A percentile compares a stretch with the other conserved stretches of the same genome.
Conservation (phyloP, 352 stramenopile genomes). For the Phytophthora ramorum region DNA sequence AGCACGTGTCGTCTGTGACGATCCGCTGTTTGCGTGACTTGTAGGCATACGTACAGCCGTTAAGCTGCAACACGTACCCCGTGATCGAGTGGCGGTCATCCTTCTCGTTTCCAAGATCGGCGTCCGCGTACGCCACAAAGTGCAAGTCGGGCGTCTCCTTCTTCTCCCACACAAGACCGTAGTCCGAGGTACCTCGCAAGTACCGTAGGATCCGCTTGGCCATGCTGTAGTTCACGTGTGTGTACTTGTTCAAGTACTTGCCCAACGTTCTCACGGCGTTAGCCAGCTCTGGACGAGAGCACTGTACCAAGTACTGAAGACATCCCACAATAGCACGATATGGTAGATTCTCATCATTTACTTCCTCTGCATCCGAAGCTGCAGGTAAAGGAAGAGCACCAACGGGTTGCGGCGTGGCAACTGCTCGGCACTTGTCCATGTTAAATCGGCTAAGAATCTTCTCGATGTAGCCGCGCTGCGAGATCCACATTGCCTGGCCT, state of each 20-base stretch:
- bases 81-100: constrained; percentile 4
- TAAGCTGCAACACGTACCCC: constrained; percentile 9
- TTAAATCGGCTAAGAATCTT: background rate
- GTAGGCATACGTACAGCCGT: constrained; percentile 2
- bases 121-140: constrained; percentile 2
- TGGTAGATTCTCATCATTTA: background rate
- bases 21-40: constrained; percentile 4
- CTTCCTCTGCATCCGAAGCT: background rate
- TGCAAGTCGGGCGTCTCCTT: background rate
- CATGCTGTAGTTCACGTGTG: background rate
- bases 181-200: background rate
- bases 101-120: constrained; percentile 2
- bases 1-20: constrained; percentile 7
- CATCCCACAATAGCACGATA: background rate
- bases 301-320: constrained; percentile 7
- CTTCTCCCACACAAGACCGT: constrained; percentile 5
- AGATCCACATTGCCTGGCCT: background rate
- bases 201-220: constrained; percentile 9
- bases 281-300: background rate
- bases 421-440: background rate
- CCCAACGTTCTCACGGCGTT: background rate
- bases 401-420: background rate
- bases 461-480: constrained; percentile 1
- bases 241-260: background rate
- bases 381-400: too few species aligned